Conservation (phyloP, 768 basidiomycete species). For the Rhizopogon sp. region DNA sequence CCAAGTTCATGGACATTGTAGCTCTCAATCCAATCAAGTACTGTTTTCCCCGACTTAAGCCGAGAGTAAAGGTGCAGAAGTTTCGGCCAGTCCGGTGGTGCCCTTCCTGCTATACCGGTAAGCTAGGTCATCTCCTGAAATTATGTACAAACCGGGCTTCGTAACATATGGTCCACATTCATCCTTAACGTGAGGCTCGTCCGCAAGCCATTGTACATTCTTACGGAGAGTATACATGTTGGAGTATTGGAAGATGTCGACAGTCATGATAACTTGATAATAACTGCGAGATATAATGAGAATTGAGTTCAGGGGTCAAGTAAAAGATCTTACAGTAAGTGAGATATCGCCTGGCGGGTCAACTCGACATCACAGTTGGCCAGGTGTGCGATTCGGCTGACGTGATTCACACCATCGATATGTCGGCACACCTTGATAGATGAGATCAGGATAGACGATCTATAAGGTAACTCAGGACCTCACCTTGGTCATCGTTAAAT, state of each 20-base stretch:
- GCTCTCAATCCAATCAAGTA: constrained; percentile 84
- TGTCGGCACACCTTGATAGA: constrained; percentile 59
- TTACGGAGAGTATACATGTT: constrained; percentile 95
- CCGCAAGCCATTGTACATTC: constrained; percentile 82
- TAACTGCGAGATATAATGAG: constrained; percentile 46
- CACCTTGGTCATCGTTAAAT: constrained; percentile 88
- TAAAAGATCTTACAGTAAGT: constrained; percentile 69
- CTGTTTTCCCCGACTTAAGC: constrained; percentile 75
- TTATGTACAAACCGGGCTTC: constrained; percentile 47
- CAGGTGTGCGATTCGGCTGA: constrained; percentile 85
- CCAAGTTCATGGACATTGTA: constrained; percentile 66
- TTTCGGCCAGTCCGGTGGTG: constrained; percentile 80
- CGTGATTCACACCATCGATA: constrained; percentile 90
- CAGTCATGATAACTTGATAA: constrained; percentile 94
- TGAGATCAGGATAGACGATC: constrained; percentile 1
- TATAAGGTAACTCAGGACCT: neutral
- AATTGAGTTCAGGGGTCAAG: neutral
- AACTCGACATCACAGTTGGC: constrained; percentile 84
- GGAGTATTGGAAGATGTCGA: constrained; percentile 96
- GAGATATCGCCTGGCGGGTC: constrained; percentile 83
- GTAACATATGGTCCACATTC: constrained; percentile 95
- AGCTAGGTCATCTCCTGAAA: neutral
- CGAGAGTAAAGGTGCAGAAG: constrained; percentile 85
- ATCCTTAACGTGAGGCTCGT: constrained; percentile 75
- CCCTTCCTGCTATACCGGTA: constrained; percentile 33